Conservation (phyloP, 2,329 filamentous ascomycete species). For the Fusarium pseudograminearum region DNA sequence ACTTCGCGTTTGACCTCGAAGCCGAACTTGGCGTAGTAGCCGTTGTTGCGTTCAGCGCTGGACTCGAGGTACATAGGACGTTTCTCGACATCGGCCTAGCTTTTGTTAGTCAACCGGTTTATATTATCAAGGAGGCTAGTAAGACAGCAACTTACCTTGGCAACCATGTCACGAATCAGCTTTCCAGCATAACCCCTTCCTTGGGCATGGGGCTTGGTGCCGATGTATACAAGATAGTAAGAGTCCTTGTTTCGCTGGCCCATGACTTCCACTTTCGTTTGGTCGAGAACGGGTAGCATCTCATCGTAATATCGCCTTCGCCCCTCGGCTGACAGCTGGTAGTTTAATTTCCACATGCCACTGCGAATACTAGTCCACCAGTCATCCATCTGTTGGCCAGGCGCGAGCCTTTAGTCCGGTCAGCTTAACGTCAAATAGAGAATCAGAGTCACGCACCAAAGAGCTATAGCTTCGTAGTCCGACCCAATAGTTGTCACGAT, state of each 20-base stretch:
- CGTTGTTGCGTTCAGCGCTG: slow-evolving; percentile 74
- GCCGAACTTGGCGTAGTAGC: slow-evolving; percentile 80
- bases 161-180: slow-evolving; percentile 77
- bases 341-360: slow-evolving; percentile 82
- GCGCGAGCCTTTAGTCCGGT: slow-evolving; percentile 72
- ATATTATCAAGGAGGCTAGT: neutral
- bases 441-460: slow-evolving; percentile 71
- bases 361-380: slow-evolving; percentile 77
- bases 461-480: slow-evolving; percentile 80
- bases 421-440: neutral
- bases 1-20: slow-evolving; percentile 76
- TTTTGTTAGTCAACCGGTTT: neutral
- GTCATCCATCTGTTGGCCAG: slow-evolving; percentile 78
- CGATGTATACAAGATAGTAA: slow-evolving; percentile 88
- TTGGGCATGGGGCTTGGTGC: slow-evolving; percentile 76
- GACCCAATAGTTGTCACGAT: slow-evolving; percentile 79
- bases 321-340: slow-evolving; percentile 78
- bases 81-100: slow-evolving; percentile 74
- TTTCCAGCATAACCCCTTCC: slow-evolving; percentile 79
- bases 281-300: slow-evolving; percentile 79
- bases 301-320: slow-evolving; percentile 80
- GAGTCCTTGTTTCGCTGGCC: slow-evolving; percentile 73
- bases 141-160: slow-evolving; percentile 60
- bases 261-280: slow-evolving; percentile 77
- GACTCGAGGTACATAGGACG: slow-evolving; percentile 83